Evolutionary conservation across 495 filamentous ascomycete species (phyloP).

Genomic region (Cairneyella variabilis): DNA sequence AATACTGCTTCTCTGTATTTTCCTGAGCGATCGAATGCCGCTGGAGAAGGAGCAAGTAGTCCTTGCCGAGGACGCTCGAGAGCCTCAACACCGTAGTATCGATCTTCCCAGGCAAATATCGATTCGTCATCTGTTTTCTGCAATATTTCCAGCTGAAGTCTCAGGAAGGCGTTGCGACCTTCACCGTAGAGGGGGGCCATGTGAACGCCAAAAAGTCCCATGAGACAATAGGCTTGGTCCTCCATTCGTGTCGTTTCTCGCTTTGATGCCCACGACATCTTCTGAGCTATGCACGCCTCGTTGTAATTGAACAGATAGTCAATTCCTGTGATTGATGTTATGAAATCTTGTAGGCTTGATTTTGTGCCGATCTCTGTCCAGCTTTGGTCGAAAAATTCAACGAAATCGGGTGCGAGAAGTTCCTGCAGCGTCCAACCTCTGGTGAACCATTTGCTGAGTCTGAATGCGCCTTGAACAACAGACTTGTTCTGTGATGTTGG

Average conservation of each 20-base stretch:
- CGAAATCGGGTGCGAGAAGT: slow-evolving; percentile 25
- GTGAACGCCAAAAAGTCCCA: background rate
- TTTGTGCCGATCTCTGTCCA: background rate
- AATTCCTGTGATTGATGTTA: background rate
- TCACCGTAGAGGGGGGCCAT: background rate
- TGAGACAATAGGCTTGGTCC: background rate
- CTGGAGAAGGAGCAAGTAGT: background rate
- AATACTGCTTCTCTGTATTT: background rate
- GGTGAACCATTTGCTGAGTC: slow-evolving; percentile 16
- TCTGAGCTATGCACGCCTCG: background rate
- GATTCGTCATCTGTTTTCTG: background rate
- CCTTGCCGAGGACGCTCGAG: background rate
- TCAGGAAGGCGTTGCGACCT: background rate
- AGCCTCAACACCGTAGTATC: no score
- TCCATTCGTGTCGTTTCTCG: background rate
- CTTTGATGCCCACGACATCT: background rate
- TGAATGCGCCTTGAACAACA: background rate
- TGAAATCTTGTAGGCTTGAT: background rate
- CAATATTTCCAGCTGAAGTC: background rate
- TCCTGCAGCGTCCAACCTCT: no score
- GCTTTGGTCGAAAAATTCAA: slow-evolving; percentile 27
- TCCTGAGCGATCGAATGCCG: background rate
- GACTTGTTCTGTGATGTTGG: background rate
- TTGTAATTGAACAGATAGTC: background rate
- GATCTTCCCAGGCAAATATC: background rate